A percentile compares a stretch with the other conserved stretches of the same genome.
Evolutionary conservation across 495 filamentous ascomycete genomes (phyloP).

Genomic region (Tuber microsphaerosporum): DNA sequence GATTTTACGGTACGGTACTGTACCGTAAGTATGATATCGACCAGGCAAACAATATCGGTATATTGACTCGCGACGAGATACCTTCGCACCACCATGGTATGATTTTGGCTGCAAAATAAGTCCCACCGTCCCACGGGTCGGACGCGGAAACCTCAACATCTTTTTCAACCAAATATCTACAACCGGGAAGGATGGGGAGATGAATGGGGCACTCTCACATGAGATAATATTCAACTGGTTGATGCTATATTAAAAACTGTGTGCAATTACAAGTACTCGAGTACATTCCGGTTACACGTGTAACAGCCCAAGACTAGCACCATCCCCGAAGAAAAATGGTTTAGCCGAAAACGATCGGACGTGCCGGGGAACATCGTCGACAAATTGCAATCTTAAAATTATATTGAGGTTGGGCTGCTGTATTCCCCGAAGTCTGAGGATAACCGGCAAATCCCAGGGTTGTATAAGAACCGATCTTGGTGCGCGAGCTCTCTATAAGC

Average conservation of each 20-base stretch:
- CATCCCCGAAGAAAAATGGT: not conserved
- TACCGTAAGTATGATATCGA: not conserved
- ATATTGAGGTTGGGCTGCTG: not conserved
- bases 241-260: not conserved
- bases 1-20: not conserved
- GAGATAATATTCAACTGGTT: not conserved
- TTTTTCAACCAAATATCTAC: not conserved
- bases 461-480: not conserved
- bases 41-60: not conserved
- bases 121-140: not conserved
- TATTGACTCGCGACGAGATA: not conserved
- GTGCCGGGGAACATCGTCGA: not conserved
- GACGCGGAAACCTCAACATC: not conserved
- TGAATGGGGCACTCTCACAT: not conserved
- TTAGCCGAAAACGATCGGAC: not conserved
- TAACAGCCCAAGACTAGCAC: not conserved
- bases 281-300: not conserved
- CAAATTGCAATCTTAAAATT: not conserved
- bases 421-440: not conserved
- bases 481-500: no score
- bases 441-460: not conserved
- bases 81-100: not conserved
- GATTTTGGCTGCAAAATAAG: not conserved
- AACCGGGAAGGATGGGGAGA: not conserved
- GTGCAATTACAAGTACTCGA: not conserved